phyloP scores from a whole-genome alignment of 108 stramenopile genomes.

The Pseudonitzschia pungens region DNA sequence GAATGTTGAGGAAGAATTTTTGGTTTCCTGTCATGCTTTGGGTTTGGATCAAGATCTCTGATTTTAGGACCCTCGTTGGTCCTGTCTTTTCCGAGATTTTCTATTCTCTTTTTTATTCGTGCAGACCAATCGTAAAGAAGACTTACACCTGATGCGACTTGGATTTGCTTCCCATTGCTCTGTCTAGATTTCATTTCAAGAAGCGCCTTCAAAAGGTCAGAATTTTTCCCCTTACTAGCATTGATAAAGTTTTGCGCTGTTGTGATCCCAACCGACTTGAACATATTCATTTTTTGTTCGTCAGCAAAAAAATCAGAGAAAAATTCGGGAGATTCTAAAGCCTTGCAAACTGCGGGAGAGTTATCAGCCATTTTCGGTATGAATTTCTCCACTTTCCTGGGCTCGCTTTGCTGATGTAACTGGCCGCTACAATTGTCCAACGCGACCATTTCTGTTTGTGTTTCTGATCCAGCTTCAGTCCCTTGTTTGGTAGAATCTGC shows the following conservation, averaged over 20 bases:
- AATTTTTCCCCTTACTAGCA: constrained; percentile 16
- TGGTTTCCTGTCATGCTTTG: not conserved
- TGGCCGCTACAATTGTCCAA: not conserved
- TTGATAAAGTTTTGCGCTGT: constrained; percentile 44
- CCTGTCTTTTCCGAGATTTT: constrained; percentile 8
- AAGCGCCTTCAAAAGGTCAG: constrained; percentile 15
- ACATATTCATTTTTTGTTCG: constrained; percentile 13
- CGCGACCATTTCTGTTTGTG: not conserved
- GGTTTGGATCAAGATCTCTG: not conserved
- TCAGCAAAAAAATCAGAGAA: constrained; percentile 14
- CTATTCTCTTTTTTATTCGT: constrained; percentile 17
- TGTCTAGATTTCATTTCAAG: constrained; percentile 14
- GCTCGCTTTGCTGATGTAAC: constrained; percentile 1
- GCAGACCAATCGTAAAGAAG: constrained; percentile 25
- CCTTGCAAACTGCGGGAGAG: not conserved
- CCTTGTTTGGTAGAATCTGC: constrained; percentile 1
- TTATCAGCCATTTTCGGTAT: not conserved
- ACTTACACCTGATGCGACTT: constrained; percentile 18
- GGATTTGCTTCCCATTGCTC: not conserved
- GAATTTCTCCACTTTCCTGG: not conserved
- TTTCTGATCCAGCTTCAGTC: not conserved
- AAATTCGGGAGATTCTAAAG: constrained; percentile 12
- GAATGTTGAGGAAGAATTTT: not conserved
- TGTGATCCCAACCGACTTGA: constrained; percentile 33
- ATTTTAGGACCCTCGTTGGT: not conserved